Evolutionary conservation across 108 stramenopile genomes (phyloP).

Genomic region (Schizochytrium sp.): DNA sequence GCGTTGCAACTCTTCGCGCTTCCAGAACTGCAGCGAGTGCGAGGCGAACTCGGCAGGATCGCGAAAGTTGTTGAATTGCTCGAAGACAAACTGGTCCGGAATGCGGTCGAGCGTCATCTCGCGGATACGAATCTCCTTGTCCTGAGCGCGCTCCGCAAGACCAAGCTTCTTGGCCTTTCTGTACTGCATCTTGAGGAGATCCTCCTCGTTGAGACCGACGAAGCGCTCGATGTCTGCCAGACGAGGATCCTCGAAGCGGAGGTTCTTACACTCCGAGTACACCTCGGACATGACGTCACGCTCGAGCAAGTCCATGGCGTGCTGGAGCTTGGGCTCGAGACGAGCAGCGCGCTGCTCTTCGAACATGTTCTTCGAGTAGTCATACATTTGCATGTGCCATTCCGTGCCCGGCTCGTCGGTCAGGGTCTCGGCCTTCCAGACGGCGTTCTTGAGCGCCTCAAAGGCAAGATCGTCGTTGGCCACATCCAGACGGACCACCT

Average conservation of each 20-base stretch:
- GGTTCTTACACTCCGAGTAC: conserved; percentile 17
- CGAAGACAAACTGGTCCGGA: conserved; percentile 28
- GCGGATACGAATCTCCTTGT: conserved; percentile 49
- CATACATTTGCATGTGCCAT: conserved; percentile 23
- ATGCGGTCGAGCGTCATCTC: conserved; percentile 46
- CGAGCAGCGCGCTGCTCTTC: background rate
- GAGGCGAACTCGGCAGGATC: conserved; percentile 43
- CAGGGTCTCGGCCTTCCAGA: background rate
- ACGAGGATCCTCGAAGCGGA: conserved; percentile 14
- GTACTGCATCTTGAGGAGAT: conserved; percentile 44
- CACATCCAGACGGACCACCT: background rate
- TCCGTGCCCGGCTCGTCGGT: conserved; percentile 4
- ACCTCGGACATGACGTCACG: conserved; percentile 26
- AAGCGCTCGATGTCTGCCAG: conserved; percentile 38
- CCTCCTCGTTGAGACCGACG: conserved; percentile 36
- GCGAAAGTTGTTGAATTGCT: conserved; percentile 26
- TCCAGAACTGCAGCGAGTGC: conserved; percentile 25
- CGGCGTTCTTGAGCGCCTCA: conserved; percentile 20
- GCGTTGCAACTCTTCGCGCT: conserved; percentile 30
- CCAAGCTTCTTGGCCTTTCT: conserved; percentile 42
- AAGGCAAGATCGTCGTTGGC: conserved; percentile 26
- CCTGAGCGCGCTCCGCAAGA: conserved; percentile 41
- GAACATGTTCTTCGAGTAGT: conserved; percentile 14
- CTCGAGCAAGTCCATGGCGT: conserved; percentile 26
- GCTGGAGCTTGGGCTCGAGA: background rate